phyloP scores from a whole-genome alignment of 2,329 filamentous ascomycete genomes.

The Pseudocercospora macadamiae region DNA sequence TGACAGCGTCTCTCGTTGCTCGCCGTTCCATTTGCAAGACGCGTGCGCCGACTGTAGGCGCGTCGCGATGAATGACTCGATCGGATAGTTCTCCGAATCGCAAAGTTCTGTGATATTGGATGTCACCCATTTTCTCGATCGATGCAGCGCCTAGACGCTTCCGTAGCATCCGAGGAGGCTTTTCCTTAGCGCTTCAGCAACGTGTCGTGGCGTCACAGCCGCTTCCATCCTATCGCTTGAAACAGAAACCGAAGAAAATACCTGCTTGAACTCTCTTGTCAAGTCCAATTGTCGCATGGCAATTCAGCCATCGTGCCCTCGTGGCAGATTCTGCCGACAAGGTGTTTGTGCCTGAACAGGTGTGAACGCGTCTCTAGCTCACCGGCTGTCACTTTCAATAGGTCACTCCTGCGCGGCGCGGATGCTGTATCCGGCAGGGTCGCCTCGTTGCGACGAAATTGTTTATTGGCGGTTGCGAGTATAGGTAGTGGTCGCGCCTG shows the following conservation, averaged over 20 bases:
- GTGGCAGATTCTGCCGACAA: neutral
- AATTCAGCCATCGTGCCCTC: neutral
- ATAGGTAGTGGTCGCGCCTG: neutral
- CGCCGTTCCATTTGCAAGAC: no score
- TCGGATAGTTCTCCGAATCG: no score
- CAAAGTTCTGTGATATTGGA: no score
- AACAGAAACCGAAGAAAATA: neutral
- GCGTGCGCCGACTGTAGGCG: no score
- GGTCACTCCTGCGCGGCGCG: neutral
- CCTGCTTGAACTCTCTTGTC: neutral
- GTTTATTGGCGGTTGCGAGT: neutral
- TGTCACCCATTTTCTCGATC: no score
- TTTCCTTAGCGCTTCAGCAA: neutral
- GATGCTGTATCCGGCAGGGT: neutral
- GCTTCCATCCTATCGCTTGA: neutral
- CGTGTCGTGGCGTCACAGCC: constrained; percentile 1
- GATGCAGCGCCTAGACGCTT: neutral
- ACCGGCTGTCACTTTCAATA: neutral
- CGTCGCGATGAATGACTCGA: no score
- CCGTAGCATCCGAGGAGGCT: neutral
- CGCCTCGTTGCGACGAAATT: neutral
- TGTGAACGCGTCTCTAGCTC: neutral
- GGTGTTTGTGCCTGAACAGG: neutral
- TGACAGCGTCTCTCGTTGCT: no score
- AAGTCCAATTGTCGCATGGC: neutral